These are phyloP conservation scores for Myxozyma neotropica DNA, from an alignment of 805 yeast genomes.

Conservation along the genomic window DNA sequence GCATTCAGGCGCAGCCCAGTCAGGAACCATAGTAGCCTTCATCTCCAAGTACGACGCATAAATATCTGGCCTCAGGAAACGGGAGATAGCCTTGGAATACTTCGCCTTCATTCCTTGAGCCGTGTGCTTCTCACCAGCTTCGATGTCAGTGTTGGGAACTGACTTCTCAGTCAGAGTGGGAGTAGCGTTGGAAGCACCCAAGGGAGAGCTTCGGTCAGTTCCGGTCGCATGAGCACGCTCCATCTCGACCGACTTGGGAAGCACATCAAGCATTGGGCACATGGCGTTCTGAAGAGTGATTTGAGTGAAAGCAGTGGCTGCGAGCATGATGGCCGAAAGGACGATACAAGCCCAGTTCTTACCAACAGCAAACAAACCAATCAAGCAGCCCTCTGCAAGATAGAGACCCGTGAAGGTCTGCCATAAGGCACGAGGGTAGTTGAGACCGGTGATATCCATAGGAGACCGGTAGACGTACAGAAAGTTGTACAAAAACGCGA, in stretches of 20 bases:
- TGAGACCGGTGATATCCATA: conserved; percentile 75
- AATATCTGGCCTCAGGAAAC: conserved; percentile 36
- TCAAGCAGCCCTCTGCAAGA: conserved; percentile 79
- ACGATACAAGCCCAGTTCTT: conserved; percentile 95
- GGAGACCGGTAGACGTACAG: conserved; percentile 68
- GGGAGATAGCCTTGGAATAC: conserved; percentile 18
- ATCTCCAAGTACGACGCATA: conserved; percentile 29
- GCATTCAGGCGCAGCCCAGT: conserved; percentile 39
- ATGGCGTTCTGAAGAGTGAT: conserved; percentile 65
- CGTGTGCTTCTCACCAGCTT: conserved; percentile 16
- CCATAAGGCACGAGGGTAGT: conserved; percentile 85
- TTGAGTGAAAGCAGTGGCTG: conserved; percentile 70
- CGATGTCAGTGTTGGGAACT: conserved; percentile 6
- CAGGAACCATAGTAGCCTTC: conserved; percentile 25
- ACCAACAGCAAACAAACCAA: conserved; percentile 86
- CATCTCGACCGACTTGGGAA: conserved; percentile 44
- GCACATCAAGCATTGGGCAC: conserved; percentile 52
- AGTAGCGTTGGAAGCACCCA: conserved; percentile 16
- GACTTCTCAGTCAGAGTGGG: conserved; percentile 28
- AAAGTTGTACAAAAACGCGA: conserved; percentile 78
- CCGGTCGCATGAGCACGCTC: conserved; percentile 25
- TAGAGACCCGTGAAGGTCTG: conserved; percentile 89
- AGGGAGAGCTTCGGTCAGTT: conserved; percentile 11
- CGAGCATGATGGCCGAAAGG: conserved; percentile 66
- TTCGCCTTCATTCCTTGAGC: conserved; percentile 4